Evolutionary conservation across 2,329 filamentous ascomycete genomes (phyloP), one percentile per base, ranked within the genome.

Genomic region (Botrytis hyacinthi): DNA sequence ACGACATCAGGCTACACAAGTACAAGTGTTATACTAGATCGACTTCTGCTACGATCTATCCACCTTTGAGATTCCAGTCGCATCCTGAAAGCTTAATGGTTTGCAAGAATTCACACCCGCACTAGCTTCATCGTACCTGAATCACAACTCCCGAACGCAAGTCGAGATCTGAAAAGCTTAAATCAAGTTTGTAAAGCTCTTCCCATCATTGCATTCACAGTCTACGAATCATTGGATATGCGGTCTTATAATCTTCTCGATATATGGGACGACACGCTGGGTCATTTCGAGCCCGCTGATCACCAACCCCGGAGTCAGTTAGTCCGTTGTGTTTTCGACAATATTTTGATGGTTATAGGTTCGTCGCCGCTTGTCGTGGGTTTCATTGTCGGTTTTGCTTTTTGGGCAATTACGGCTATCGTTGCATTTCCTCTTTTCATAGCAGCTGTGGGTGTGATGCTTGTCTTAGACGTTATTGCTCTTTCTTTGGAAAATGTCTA

Each of bases 201-300:
- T 40, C 16, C 26, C 14, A 42, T 2, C 37, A 63, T 22, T 6
- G 6, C 26, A 42, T 7, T 9, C 61, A 63, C n/a, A 18, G n/a
- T 57, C 51, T 57, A 1, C n/a, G 3, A 57, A 29, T 57, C 14
- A 18, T 18, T 14, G 1, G 7, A 57, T 18, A 57, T 57, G 51
- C n/a, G 0, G 6, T 29, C 14, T 57, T 9, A 18, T 18, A 3
- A 18, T 57, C 14, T 1, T 18, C 1, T 57, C n/a, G 14, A 18
- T 1, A 8, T 32, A 9, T 32, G n/a, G n/a, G 14, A 0, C 3
- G 14, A 16, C 1, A 18, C 9, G 0, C 0, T 54, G 5, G 14
- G 3, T 7, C 4, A 18, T 16, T 29, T 54, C 2, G 16, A 16
- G 2, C 1, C 16, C 4, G 1, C 1, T 18, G 16, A 44, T 29